A percentile compares a stretch with the other conserved stretches of the same genome.
Evolutionary conservation across 148 eudicot genomes (phyloP).

Genomic region (Pharnaceum exiguum): DNA sequence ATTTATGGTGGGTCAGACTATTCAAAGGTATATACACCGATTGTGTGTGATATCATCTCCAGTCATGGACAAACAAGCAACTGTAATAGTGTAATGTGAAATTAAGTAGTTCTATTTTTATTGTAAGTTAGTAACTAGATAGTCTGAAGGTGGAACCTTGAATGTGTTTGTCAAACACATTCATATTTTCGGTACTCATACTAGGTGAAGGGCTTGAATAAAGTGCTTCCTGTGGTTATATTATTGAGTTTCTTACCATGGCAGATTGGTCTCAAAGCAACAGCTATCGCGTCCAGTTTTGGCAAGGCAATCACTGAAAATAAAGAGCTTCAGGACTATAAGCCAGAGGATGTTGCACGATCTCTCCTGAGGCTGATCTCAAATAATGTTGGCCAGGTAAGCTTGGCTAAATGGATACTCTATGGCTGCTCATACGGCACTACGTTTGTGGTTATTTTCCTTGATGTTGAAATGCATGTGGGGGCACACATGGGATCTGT

Average conservation of each 20-base stretch:
- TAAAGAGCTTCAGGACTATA: constrained; percentile 70
- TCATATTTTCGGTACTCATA: no score
- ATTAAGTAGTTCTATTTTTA: no score
- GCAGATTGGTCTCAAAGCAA: constrained; percentile 82
- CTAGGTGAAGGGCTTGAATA: background rate
- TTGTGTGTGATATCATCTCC: background rate
- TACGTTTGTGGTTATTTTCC: background rate
- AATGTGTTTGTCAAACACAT: no score
- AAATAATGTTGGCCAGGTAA: constrained; percentile 88
- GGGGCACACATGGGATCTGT: background rate
- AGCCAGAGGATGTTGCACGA: constrained; percentile 71
- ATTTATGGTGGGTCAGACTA: constrained; percentile 83
- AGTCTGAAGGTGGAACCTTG: no score
- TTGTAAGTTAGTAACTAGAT: no score
- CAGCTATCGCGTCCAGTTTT: constrained; percentile 91
- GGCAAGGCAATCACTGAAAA: constrained; percentile 74
- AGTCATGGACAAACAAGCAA: background rate
- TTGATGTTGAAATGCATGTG: background rate
- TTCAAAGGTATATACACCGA: constrained; percentile 49
- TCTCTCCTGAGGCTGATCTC: constrained; percentile 85
- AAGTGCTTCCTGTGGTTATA: background rate
- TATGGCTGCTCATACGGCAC: no score
- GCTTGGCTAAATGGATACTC: background rate
- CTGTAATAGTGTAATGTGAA: background rate
- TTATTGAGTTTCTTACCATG: constrained; percentile 14